Evolutionary conservation across 2,329 filamentous ascomycete species (phyloP), one percentile per base, ranked within the genome.

Genomic region (Hypomyces rosellus): DNA sequence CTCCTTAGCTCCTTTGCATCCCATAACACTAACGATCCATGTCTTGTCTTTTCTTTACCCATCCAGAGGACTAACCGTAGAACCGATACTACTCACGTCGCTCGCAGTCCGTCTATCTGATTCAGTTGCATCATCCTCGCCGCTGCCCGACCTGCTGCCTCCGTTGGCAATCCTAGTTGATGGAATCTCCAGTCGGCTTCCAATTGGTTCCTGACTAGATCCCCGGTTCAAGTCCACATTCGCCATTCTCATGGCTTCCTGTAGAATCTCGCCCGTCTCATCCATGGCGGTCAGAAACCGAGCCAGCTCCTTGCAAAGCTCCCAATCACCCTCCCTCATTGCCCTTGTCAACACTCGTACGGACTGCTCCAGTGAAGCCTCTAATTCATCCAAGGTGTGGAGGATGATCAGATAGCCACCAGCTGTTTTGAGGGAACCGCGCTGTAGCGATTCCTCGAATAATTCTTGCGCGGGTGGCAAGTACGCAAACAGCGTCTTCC

Each of bases 351-450:
- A 78, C 20, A 99, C 73, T 12, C 90, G 81, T 4, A 96, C 86
- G 16, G 90, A 84, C 63, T 92, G 86, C 59, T 88, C 84, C 13
- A 83, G 85, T 16, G 84, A 86, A 2, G 83, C 76, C 11, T 77
- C 80, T 39, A 87, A 68, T 64, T 88, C 85, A 56, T 86, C 82
- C 51, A 87, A 77, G 0, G 90, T 95, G 64, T 99, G 92, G 34
- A 99, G 74, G 34, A 99, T 88, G 15, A 99, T 81, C n/a, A 99
- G 77, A 66, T 97, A 99, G 1, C 95, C 93, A 9, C 91, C 92
- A 2, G 93, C 95, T 5, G 93, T 99, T 69, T 97, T 97, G 45
- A 99, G 74, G 4, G 86, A 88, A 3, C 89, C 90, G 50, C 88
- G 82, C 57, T 86, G 83, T 9, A 99, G 73, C 4, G 90, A 92